Evolutionary conservation across 2,329 filamentous ascomycete species (phyloP).

Genomic region (Exophiala sideris): DNA sequence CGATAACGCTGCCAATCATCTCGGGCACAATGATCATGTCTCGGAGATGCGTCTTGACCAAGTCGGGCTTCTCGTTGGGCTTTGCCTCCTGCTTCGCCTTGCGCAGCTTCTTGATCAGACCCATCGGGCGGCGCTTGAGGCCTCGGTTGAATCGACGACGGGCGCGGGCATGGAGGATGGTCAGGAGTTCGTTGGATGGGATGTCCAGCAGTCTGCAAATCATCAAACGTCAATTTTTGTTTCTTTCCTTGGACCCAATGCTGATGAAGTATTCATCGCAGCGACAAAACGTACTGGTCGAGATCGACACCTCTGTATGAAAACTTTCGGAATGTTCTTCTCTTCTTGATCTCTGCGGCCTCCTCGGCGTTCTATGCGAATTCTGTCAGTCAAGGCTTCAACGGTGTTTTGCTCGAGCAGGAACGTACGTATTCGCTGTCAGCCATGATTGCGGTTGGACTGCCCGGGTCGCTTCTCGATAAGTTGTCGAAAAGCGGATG

Average conservation of each 20-base stretch:
- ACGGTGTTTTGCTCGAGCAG: neutral
- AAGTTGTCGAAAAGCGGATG: constrained; percentile 45
- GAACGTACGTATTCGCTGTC: constrained; percentile 80
- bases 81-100: constrained; percentile 98
- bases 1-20: constrained; percentile 98
- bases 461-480: constrained; percentile 44
- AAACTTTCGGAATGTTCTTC: constrained; percentile 99
- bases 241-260: constrained; percentile 25
- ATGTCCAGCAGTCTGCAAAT: constrained; percentile 87
- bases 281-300: constrained; percentile 74
- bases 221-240: constrained; percentile 24
- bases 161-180: constrained; percentile 98
- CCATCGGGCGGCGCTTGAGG: constrained; percentile 99
- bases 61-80: constrained; percentile 99
- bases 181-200: constrained; percentile 95
- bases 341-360: constrained; percentile 99
- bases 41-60: constrained; percentile 98
- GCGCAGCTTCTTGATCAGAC: constrained; percentile 99
- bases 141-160: constrained; percentile 99
- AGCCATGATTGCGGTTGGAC: constrained; percentile 69
- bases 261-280: neutral
- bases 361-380: constrained; percentile 80
- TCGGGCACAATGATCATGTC: constrained; percentile 99
- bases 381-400: constrained; percentile 19
- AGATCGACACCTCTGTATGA: constrained; percentile 99